Evolutionary conservation across 2,329 filamentous ascomycete species (phyloP).

Genomic region (Cercospora beticola): DNA sequence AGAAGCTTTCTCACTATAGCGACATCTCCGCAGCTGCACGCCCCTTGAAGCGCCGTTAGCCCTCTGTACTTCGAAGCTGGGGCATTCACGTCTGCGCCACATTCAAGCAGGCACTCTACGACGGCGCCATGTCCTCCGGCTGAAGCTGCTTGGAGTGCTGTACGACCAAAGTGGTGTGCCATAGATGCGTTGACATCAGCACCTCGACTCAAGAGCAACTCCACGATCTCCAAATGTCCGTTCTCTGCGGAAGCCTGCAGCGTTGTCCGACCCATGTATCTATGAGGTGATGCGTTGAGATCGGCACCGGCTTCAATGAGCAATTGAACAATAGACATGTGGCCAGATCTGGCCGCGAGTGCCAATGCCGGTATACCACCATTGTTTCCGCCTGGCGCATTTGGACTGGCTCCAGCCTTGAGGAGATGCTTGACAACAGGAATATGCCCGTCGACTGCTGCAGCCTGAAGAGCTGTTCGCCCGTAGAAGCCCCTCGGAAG

Average conservation of each 20-base stretch:
- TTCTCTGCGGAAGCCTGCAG: slow-evolving; percentile 27
- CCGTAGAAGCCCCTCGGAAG: slow-evolving; percentile 29
- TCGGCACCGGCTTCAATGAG: slow-evolving; percentile 24
- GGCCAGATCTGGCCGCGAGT: slow-evolving; percentile 23
- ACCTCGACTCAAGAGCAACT: slow-evolving; percentile 17
- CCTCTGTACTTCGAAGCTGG: slow-evolving; percentile 23
- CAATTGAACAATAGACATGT: slow-evolving; percentile 18
- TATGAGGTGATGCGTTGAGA: slow-evolving; percentile 19
- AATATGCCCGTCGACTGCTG: slow-evolving; percentile 21
- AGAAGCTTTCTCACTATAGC: slow-evolving; percentile 18
- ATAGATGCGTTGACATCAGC: slow-evolving; percentile 19
- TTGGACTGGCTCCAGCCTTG: slow-evolving; percentile 16
- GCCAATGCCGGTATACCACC: slow-evolving; percentile 23
- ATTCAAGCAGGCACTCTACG: slow-evolving; percentile 19
- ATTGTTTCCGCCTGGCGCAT: slow-evolving; percentile 27
- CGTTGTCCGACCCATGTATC: slow-evolving; percentile 27
- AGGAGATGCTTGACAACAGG: slow-evolving; percentile 24
- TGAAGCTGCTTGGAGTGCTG: slow-evolving; percentile 24
- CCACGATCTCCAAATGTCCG: slow-evolving; percentile 19
- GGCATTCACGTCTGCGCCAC: slow-evolving; percentile 21
- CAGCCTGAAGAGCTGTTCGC: slow-evolving; percentile 29
- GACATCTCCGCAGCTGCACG: slow-evolving; percentile 16
- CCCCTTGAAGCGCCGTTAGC: slow-evolving; percentile 27
- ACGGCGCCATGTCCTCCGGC: slow-evolving; percentile 19
- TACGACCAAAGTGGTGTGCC: slow-evolving; percentile 21